phyloP scores from a whole-genome alignment of 2,329 filamentous ascomycete species.

The Cladobotryum protrusum region DNA sequence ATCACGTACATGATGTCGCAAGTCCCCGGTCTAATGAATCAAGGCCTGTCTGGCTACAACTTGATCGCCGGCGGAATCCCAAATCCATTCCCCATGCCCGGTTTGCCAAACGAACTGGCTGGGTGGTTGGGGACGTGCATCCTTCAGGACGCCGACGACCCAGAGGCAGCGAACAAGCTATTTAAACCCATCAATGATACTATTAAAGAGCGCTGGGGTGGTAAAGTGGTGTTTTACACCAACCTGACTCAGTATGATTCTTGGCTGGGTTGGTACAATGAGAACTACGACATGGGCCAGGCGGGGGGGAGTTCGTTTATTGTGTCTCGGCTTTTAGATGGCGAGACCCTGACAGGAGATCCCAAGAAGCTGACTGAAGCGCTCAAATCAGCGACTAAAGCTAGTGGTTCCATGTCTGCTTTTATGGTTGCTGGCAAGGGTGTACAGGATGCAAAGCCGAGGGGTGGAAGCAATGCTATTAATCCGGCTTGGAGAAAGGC shows the following conservation, averaged over 20 bases:
- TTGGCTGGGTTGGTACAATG: constrained; percentile 33
- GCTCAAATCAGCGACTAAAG: constrained; percentile 27
- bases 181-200: constrained; percentile 32
- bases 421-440: constrained; percentile 40
- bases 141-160: constrained; percentile 30
- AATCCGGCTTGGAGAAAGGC: constrained; percentile 47
- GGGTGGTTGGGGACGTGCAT: constrained; percentile 30
- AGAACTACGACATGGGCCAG: constrained; percentile 28
- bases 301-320: constrained; percentile 32
- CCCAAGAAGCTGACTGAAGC: constrained; percentile 30
- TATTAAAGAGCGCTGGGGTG: constrained; percentile 32
- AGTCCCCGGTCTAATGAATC: constrained; percentile 41
- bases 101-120: constrained; percentile 24
- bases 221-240: constrained; percentile 16
- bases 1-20: constrained; percentile 40
- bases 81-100: constrained; percentile 31
- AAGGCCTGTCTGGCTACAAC: constrained; percentile 47
- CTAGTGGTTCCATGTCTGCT: constrained; percentile 23
- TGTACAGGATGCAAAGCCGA: constrained; percentile 35
- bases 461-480: constrained; percentile 40
- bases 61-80: constrained; percentile 29
- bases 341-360: constrained; percentile 29
- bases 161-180: constrained; percentile 19
- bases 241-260: constrained; percentile 21
- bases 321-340: constrained; percentile 40